Base-by-base conservation (phyloP, 2,329 filamentous ascomycete genomes). In the Phoma sp. region DNA sequence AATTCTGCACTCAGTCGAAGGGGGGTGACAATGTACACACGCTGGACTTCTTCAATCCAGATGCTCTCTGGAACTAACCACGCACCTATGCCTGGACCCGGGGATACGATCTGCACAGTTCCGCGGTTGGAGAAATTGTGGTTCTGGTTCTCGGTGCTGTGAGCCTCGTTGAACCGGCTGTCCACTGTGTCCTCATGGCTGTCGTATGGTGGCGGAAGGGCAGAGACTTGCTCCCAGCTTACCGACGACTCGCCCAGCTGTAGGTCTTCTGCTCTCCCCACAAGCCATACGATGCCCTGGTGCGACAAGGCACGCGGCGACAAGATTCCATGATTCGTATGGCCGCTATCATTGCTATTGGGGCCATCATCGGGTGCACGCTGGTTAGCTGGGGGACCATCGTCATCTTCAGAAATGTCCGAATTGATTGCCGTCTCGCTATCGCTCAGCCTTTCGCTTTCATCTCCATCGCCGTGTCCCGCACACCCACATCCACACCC, bases 1-100 rank as follows among this genome's bases (percentile, higher is more conserved):
- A 57, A 59, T 53, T 73, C 64, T n/a, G 66, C 60, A 18, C 65
- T 73, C 12, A 74, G 53, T 7, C 68, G 62, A 26, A 74, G 60
- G 2, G 70, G 71, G 7, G 33, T 63, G 28, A 73, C 72, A 37
- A 65, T 52, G 48, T 73, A 69, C 10, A 51, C 55, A 6, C 39
- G 38, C 4, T 59, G 26, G 11, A 21, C 36, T 11, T 39, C 30
- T 7, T 45, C 20, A 40, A 21, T 9, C 18, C 39, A 42, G 50
- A 15, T 29, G 12, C 36, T 11, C 47, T 46, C 25, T 42, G 50
- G 25, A 12, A 45, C 15, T n/a, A 14, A 30, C 61, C 61, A 66
- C 18, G 50, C 49, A 17, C 57, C 59, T 15, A 69, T 45, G 9
- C 65, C 67, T 1, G 67, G 67, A 28, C 61, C 64, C 7, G 68